Evolutionary conservation across 2,329 filamentous ascomycete species (phyloP), one percentile per base, ranked within the genome.

Genomic region (Hypoxylon sp.): DNA sequence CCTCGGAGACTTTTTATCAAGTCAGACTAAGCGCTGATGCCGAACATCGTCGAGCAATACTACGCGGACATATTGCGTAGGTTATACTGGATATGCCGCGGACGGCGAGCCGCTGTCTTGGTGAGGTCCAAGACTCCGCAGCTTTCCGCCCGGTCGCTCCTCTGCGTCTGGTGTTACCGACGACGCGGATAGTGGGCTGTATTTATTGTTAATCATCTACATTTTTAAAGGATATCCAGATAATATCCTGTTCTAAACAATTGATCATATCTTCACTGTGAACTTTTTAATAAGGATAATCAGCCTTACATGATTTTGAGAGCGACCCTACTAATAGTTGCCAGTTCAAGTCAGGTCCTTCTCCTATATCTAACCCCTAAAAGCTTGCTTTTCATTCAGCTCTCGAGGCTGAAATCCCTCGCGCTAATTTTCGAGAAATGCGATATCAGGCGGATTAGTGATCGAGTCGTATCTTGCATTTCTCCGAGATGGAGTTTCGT

Each of bases 21-120:
- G 26, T 26, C 54, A 42, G 54, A 6, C 26, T 26, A 48, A 48
- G 48, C 9, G 14, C 13, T 29, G 48, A 57, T 5, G 26, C 42
- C 29, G 54, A 47, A 5, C 42, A 1, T 5, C 19, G n/a, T 53
- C 39, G 22, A 35, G 31, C 35, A 53, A 24, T 5, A 17, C 8
- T 37, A 31, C n/a, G 10, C 39, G 35, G 35, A n/a, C 11, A 5
- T 14, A 37, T n/a, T 14, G 14, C 31, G 31, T 33, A 53, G 14
- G 19, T 24, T 31, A 31, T 39, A 39, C 35, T 6, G 14, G 35
- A 17, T n/a, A 3, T n/a, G 14, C 14, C 5, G 5, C 35, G 35
- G 14, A 39, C 35, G 3, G 5, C 47, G 26, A 17, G 14, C 14
- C 8, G 47, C 17, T 37, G 39, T 22, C 39, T 44, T 22, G 9